Evolutionary conservation across 2,329 filamentous ascomycete genomes (phyloP), one percentile per base, ranked within the genome.

Genomic region (Colletotrichum gloeosporioides): DNA sequence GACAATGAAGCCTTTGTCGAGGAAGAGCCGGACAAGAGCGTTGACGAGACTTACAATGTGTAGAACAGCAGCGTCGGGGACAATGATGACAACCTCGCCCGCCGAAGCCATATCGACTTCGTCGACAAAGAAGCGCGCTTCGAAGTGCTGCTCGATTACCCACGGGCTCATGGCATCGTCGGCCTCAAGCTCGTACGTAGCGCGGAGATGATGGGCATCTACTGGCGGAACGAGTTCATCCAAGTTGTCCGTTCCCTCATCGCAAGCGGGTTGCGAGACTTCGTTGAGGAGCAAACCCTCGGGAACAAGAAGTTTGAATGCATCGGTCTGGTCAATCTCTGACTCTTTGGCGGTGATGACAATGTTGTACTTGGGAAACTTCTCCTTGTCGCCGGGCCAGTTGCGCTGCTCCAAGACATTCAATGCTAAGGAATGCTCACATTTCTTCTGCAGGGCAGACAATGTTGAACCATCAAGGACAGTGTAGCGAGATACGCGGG

Each of bases 401-500:
- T 65, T 63, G 27, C 80, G 80, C n/a, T 69, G 66, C 70, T 86
- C 84, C 13, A 86, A 32, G 8, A 85, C 81, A 0, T 78, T 61
- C 27, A 80, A 75, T 4, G 80, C 25, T 2, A 32, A 39, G 4
- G 77, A 79, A 6, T 69, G 79, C 49, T 78, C 72, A 18, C 81
- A 32, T 6, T 22, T 61, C 25, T 72, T 27, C 29, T 76, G 31
- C 22, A 74, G 32, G 7, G 18, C 66, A 31, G 59, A 66, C 3
- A 63, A 34, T n/a, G 29, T 59, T 3, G n/a, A 18, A 8, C 8
- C 39, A 29, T 80, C 80, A 22, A 82, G 78, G 25, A 86, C 59
- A 0, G 82, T 83, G 72, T 84, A 85, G 16, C 84, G 81, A 4
- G 82, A 79, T 4, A 89, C 78, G 10, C 81, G 81, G 6, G 84